phyloP scores from a whole-genome alignment of 75 land plant species.

The Cupressus sempervirens region DNA sequence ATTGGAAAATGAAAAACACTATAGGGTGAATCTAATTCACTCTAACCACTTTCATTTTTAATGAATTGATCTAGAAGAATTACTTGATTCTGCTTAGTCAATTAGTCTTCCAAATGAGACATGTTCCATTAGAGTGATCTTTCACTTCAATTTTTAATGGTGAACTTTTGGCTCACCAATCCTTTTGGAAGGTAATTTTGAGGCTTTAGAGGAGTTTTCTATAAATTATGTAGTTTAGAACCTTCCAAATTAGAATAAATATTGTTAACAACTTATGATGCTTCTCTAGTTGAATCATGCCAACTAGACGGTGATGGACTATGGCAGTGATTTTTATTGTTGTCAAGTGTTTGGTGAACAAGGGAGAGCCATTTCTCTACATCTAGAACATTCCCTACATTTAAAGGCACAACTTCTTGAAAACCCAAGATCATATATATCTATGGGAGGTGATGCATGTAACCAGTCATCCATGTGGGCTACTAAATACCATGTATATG shows the following conservation, averaged over 20 bases:
- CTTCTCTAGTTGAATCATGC: slow-evolving; percentile 2
- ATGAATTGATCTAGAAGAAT: slow-evolving; percentile 26
- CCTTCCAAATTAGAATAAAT: slow-evolving; percentile 54
- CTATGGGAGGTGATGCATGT: slow-evolving; percentile 61
- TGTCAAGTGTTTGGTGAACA: slow-evolving; percentile 70
- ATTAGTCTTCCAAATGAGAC: too few species aligned
- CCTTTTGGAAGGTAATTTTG: slow-evolving; percentile 37
- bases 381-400: slow-evolving; percentile 84
- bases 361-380: slow-evolving; percentile 79
- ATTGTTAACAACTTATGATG: slow-evolving; percentile 39
- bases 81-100: slow-evolving; percentile 40
- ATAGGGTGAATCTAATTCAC: slow-evolving; percentile 36
- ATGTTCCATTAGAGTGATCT: too few species aligned
- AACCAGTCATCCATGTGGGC: slow-evolving; percentile 90
- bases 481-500: too few species aligned
- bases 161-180: slow-evolving; percentile 25
- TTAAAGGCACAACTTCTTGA: slow-evolving; percentile 93
- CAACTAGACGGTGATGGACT: neutral
- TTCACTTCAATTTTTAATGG: slow-evolving; percentile 52
- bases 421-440: slow-evolving; percentile 95
- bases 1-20: slow-evolving; percentile 42
- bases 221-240: slow-evolving; percentile 3
- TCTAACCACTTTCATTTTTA: slow-evolving; percentile 34
- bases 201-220: slow-evolving; percentile 27
- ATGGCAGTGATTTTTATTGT: slow-evolving; percentile 23